phyloP scores from a whole-genome alignment of 768 basidiomycete genomes.

The Lyophyllum shimeji region DNA sequence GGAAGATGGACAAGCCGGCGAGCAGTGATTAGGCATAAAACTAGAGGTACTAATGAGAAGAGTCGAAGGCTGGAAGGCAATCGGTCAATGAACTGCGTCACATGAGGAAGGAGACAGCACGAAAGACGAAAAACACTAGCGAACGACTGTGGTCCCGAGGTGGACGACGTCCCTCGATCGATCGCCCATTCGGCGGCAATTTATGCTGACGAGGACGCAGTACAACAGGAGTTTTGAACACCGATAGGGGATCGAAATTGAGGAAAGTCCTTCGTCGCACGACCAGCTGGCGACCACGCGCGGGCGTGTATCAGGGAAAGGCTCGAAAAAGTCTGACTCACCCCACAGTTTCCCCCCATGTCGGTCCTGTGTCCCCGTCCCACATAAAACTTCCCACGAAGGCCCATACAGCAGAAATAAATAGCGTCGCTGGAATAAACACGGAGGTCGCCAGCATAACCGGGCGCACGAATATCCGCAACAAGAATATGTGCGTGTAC shows the following conservation, averaged over 20 bases:
- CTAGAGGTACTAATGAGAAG: constrained; percentile 74
- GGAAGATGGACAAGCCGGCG: constrained; percentile 73
- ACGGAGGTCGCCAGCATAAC: constrained; percentile 78
- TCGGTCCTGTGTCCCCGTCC: constrained; percentile 51
- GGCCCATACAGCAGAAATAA: constrained; percentile 77
- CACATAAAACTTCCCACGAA: constrained; percentile 78
- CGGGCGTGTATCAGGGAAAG: background rate
- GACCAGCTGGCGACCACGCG: background rate
- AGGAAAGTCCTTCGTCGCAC: background rate
- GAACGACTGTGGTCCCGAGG: background rate
- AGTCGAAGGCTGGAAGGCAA: constrained; percentile 57
- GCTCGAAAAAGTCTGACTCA: constrained; percentile 34
- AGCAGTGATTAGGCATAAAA: constrained; percentile 67
- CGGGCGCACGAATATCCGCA: constrained; percentile 81
- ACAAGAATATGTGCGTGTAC: constrained; percentile 71
- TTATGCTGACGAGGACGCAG: background rate
- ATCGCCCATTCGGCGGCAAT: background rate
- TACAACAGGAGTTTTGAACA: background rate
- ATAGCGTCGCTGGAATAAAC: constrained; percentile 71
- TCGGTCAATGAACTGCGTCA: constrained; percentile 11
- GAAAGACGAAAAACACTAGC: background rate
- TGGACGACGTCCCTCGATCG: background rate
- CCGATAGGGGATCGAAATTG: constrained; percentile 8
- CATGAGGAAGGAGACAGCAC: background rate
- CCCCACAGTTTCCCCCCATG: constrained; percentile 85